Evolutionary conservation across 176 grass and related monocot genomes (phyloP).

Genomic region (Thinopyrum elongatum): DNA sequence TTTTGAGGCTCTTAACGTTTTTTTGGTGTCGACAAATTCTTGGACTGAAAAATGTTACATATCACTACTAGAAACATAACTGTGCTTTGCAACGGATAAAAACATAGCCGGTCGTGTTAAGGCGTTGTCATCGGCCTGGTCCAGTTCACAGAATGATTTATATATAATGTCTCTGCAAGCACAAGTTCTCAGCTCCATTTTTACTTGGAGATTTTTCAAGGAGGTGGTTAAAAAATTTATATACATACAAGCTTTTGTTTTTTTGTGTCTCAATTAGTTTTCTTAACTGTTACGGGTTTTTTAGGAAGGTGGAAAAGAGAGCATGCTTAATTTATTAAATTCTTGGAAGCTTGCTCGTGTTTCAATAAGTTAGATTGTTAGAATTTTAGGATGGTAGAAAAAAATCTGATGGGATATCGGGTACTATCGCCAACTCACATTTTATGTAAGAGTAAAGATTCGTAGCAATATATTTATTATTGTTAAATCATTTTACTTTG

Average conservation of each 20-base stretch:
- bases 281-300: neutral
- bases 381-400: neutral
- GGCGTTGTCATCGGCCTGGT: neutral
- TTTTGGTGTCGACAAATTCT: neutral
- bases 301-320: neutral
- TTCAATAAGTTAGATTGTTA: neutral
- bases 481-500: conserved; percentile 12
- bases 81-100: neutral
- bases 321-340: neutral
- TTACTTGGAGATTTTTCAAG: neutral
- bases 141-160: neutral
- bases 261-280: neutral
- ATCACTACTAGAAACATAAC: neutral
- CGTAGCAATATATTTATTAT: neutral
- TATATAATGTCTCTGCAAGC: neutral
- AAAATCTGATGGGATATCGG: neutral
- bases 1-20: neutral
- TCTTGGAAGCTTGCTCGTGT: neutral
- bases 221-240: neutral
- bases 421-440: neutral
- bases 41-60: neutral
- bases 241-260: neutral
- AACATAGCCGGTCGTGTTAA: neutral
- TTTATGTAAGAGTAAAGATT: neutral
- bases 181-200: neutral